Base-by-base conservation (phyloP, 2,329 filamentous ascomycete genomes). In the Aspergillus unguis region DNA sequence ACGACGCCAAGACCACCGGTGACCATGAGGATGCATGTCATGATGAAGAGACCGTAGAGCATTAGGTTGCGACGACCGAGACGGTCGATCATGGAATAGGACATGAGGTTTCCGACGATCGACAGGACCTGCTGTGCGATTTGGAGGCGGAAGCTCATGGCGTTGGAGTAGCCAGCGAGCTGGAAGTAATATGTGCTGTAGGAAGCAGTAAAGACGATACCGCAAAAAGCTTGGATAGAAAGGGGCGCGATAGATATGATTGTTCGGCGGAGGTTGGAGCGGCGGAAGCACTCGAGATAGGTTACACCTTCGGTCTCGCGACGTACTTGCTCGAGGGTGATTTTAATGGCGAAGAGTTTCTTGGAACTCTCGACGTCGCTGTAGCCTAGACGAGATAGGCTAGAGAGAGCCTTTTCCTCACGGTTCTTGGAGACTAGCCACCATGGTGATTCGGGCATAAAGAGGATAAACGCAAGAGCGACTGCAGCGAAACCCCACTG, bases 391-490 rank as follows among this genome's bases (percentile, higher is more conserved):
- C 44, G 32, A n/a, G 31, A 32, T 11, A 53, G 51, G 27, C 43
- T 46, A 31, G 43, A 28, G n/a, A 46, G 43, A 6, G 54, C 54
- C 5, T 43, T 36, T 8, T 53, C 46, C 10, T 46, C 42, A 29
- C 36, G 48, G 23, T 28, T 32, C 35, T 51, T 53, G 1, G 47
- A 50, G 33, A 51, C 48, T 3, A 56, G 51, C 50, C 51, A 56
- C 47, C 54, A 53, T 1, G 54, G 54, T 6, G 54, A 56, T n/a
- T 56, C 54, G 17, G 54, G 54, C 33, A 50, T 47, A 10, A 56
- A 54, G 43, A 48, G 10, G 29, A 53, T 48, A 6, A 53, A 10
- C 1, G 44, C 31, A 6, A 52, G 44, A 9, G 32, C 50, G 10
- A 48, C 26, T 37, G 17, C 44, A 17, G 44, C 38, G 32, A 35